Conservation (phyloP, 345 rosid species). For the Mangifera indica region DNA sequence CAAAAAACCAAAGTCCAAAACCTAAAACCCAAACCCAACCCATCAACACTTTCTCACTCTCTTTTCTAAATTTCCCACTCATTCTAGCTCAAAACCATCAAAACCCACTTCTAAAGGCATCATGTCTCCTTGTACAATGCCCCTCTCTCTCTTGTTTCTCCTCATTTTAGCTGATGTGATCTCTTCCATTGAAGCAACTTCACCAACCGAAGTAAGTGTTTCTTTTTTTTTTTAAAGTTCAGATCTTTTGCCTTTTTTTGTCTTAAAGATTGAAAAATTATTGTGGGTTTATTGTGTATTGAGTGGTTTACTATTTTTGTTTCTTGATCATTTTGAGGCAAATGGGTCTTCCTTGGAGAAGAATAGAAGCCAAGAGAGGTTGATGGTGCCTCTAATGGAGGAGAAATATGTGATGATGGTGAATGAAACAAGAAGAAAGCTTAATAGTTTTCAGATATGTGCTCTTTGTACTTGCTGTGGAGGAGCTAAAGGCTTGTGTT, state of each 20-base stretch:
- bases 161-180: slow-evolving; percentile 33
- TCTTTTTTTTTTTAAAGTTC: background rate
- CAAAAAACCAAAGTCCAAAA: background rate
- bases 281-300: slow-evolving; percentile 34
- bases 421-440: slow-evolving; percentile 80
- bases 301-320: slow-evolving; percentile 12
- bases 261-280: background rate
- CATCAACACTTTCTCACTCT: background rate
- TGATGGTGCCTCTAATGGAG: slow-evolving; percentile 54
- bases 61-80: background rate
- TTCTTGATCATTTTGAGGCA: slow-evolving; percentile 39
- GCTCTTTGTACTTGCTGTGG: slow-evolving; percentile 96
- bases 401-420: slow-evolving; percentile 57
- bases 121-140: slow-evolving; percentile 32
- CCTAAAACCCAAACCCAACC: background rate
- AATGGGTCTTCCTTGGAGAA: slow-evolving; percentile 39
- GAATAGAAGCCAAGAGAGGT: slow-evolving; percentile 25
- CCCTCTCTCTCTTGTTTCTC: slow-evolving; percentile 31
- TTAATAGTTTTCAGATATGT: slow-evolving; percentile 85
- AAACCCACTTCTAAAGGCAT: background rate
- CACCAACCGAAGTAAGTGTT: slow-evolving; percentile 42
- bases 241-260: slow-evolving; percentile 19
- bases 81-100: background rate
- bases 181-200: slow-evolving; percentile 31
- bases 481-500: slow-evolving; percentile 72